Evolutionary conservation across 2,329 filamentous ascomycete species (phyloP), one percentile per base, ranked within the genome.

Genomic region (Sporothrix mexicana): DNA sequence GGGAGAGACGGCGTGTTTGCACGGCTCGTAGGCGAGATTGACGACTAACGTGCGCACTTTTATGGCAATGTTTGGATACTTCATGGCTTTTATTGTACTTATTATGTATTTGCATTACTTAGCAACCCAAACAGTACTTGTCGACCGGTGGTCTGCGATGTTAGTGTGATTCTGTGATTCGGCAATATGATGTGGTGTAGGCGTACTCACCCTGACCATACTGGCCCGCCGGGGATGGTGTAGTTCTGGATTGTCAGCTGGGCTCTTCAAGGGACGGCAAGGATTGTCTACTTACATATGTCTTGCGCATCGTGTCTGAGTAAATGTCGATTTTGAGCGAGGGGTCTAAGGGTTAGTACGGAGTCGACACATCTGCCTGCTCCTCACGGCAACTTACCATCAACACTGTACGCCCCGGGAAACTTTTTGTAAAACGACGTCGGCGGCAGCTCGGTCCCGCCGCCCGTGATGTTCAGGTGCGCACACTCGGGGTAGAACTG

Each of bases 401-500:
- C 76, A 9, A 76, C 74, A 10, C 77, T 75, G 72, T 83, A 83
- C 1, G 76, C 78, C 4, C 82, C 82, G 0, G 81, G 82, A 70
- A 83, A 83, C 73, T 73, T 25, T 23, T 77, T 78, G 66, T 79
- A 71, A 61, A 78, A 81, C 51, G 78, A 77, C 13, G 74, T 68
- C 7, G 78, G 75, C 17, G 80, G 79, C 5, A 80, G 47, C 17
- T 76, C 77, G 0, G 76, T 77, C 0, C 79, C 81, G 0, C 64
- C 75, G 2, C 80, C 79, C 1, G 76, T 77, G 13, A 83, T 75
- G 47, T 82, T 80, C 36, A 83, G 74, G 72, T 83, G 81, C 2
- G 80, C 81, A 70, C 82, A 83, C 73, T 82, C 80, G 23, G 80
- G 80, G 68, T 82, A 83, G 75, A 83, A 85, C 77, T 85, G 84